Percentiles rank a stretch among this genome's conserved stretches.
Conservation (phyloP, 2,329 filamentous ascomycete species). For the Bipolaris cookei region DNA sequence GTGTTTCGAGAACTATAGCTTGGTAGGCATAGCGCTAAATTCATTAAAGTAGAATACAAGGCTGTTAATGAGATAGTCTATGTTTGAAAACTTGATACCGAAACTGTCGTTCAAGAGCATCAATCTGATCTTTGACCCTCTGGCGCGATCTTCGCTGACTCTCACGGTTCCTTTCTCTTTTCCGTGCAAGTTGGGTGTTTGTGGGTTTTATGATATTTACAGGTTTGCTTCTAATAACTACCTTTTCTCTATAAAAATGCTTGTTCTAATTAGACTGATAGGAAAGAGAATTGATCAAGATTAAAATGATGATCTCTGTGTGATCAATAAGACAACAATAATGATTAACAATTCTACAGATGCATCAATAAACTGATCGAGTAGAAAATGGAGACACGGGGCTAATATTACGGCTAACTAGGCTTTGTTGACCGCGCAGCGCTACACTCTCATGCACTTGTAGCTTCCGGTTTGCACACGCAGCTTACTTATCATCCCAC, state of each 20-base stretch:
- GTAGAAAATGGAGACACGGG: neutral
- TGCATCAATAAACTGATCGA: slow-evolving; percentile 1
- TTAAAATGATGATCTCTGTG: neutral
- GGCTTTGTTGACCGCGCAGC: too few relatives aligned
- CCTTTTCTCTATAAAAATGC: slow-evolving; percentile 2
- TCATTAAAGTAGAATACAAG: too few relatives aligned
- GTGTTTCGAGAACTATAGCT: too few relatives aligned
- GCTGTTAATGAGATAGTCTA: slow-evolving; percentile 12
- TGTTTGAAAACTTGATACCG: slow-evolving; percentile 1
- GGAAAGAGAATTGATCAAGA: neutral
- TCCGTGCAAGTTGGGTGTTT: slow-evolving; percentile 1
- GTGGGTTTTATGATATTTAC: slow-evolving; percentile 4
- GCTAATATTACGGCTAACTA: neutral
- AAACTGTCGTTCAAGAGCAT: slow-evolving; percentile 14
- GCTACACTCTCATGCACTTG: too few relatives aligned
- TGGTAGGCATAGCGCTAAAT: too few relatives aligned
- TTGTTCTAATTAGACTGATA: slow-evolving; percentile 1
- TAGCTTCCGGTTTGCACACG: too few relatives aligned
- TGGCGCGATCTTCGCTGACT: slow-evolving; percentile 12
- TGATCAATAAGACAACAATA: neutral
- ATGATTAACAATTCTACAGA: neutral
- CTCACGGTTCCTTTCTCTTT: slow-evolving; percentile 12
- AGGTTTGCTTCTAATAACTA: neutral
- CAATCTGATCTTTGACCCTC: slow-evolving; percentile 14
- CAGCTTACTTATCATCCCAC: too few relatives aligned